These are phyloP conservation scores for Amaranthus tricolor DNA, from an alignment of 179 eudicot species.

Conservation along the genomic window DNA sequence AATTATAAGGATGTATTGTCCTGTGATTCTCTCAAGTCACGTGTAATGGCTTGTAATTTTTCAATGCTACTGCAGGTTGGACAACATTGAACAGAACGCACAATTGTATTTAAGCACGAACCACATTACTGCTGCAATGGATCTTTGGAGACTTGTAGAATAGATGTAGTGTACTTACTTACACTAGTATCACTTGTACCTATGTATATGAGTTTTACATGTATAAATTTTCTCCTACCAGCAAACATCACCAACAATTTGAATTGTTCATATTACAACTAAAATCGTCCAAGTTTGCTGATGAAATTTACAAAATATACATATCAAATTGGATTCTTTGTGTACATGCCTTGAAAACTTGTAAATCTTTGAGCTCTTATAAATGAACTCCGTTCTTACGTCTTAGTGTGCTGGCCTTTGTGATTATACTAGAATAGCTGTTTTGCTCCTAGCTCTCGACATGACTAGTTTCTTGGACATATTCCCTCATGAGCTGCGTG, in stretches of 20 bases:
- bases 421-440: neutral
- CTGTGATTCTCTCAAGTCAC: neutral
- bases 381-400: neutral
- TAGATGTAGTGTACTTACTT: conserved; percentile 2
- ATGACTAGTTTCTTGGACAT: conserved; percentile 65
- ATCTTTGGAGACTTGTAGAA: conserved; percentile 42
- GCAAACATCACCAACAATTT: conserved; percentile 20
- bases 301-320: conserved; percentile 19
- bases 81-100: conserved; percentile 73
- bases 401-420: neutral
- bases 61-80: conserved; percentile 49
- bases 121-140: conserved; percentile 52
- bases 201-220: neutral
- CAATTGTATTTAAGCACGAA: conserved; percentile 69
- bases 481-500: conserved; percentile 79
- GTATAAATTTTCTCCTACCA: conserved; percentile 4
- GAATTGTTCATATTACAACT: conserved; percentile 16
- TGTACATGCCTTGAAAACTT: neutral
- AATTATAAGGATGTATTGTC: neutral
- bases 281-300: conserved; percentile 10
- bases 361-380: neutral
- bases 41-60: neutral
- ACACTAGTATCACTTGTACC: conserved; percentile 5
- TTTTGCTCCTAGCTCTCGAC: conserved; percentile 36
- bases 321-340: neutral